These are phyloP conservation scores for Thraustochytrium striatum DNA, from an alignment of 352 stramenopile species.

Conservation along the genomic window DNA sequence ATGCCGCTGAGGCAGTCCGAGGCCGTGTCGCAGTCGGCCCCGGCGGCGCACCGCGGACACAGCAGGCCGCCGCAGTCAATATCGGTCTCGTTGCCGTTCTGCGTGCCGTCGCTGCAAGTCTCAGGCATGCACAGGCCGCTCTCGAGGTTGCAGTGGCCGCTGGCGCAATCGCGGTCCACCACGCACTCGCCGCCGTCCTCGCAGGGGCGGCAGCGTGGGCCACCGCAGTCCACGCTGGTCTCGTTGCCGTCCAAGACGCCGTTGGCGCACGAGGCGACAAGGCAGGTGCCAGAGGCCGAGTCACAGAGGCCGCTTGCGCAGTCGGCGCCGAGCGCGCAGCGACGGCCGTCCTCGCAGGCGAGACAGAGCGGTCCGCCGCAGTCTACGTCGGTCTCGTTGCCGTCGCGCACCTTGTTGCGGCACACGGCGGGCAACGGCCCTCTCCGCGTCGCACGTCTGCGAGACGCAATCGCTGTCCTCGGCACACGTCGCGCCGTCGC, in stretches of 20 bases:
- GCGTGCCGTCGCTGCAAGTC: conserved; percentile 27
- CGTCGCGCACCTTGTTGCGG: conserved; percentile 47
- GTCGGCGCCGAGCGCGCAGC: neutral
- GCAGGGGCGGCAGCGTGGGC: conserved; percentile 47
- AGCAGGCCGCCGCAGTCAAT: conserved; percentile 27
- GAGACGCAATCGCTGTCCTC: conserved; percentile 33
- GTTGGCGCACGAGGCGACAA: neutral
- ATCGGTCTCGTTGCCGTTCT: conserved; percentile 48
- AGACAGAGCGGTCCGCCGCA: conserved; percentile 48
- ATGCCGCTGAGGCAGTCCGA: conserved; percentile 19
- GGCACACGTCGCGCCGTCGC: neutral
- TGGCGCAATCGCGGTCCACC: conserved; percentile 19
- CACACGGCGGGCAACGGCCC: conserved; percentile 23
- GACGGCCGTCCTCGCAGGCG: conserved; percentile 28
- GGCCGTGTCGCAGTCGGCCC: neutral
- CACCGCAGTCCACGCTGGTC: conserved; percentile 35
- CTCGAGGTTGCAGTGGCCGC: conserved; percentile 29
- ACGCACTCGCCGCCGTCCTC: neutral
- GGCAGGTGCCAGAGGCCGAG: neutral
- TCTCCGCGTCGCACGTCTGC: conserved; percentile 30
- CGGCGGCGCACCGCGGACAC: conserved; percentile 28
- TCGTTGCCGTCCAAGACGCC: conserved; percentile 40
- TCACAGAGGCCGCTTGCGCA: conserved; percentile 43
- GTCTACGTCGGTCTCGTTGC: conserved; percentile 53
- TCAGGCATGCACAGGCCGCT: conserved; percentile 14